These are phyloP conservation scores for Asterophora parasitica DNA, from an alignment of 768 basidiomycete genomes.

Conservation along the genomic window DNA sequence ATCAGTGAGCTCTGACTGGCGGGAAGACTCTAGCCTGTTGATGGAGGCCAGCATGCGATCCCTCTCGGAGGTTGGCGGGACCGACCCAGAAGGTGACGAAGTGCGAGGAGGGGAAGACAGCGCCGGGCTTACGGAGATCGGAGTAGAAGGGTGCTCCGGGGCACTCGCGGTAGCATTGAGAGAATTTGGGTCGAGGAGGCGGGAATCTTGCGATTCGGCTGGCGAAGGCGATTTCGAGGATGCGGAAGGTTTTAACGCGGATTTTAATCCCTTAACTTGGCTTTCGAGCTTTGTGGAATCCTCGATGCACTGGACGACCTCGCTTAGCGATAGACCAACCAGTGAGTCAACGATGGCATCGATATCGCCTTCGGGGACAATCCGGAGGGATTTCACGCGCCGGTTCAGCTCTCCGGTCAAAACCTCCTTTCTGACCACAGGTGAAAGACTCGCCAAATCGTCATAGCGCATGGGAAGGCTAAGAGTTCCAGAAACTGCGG, in stretches of 20 bases:
- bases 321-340: conserved; percentile 64
- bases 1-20: conserved; percentile 64
- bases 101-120: conserved; percentile 81
- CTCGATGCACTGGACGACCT: conserved; percentile 73
- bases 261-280: conserved; percentile 47
- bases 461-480: conserved; percentile 87
- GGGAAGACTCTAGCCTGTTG: conserved; percentile 52
- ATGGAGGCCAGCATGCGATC: conserved; percentile 73
- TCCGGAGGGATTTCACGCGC: conserved; percentile 55
- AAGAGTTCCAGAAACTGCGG: conserved; percentile 74
- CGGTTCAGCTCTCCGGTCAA: conserved; percentile 79
- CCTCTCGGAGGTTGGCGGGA: conserved; percentile 57
- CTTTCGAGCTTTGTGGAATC: conserved; percentile 61
- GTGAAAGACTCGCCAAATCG: conserved; percentile 74
- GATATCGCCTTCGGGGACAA: conserved; percentile 52
- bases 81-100: conserved; percentile 70
- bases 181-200: conserved; percentile 57
- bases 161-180: conserved; percentile 76
- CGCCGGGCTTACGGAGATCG: conserved; percentile 71
- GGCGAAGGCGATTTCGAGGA: conserved; percentile 52
- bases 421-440: conserved; percentile 84
- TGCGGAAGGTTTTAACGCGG: conserved; percentile 29
- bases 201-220: conserved; percentile 64
- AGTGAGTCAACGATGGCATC: conserved; percentile 69
- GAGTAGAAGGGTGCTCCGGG: conserved; percentile 87